These are phyloP conservation scores for Centaurea solstitialis DNA, from an alignment of 129 eudicot species.

Conservation along the genomic window DNA sequence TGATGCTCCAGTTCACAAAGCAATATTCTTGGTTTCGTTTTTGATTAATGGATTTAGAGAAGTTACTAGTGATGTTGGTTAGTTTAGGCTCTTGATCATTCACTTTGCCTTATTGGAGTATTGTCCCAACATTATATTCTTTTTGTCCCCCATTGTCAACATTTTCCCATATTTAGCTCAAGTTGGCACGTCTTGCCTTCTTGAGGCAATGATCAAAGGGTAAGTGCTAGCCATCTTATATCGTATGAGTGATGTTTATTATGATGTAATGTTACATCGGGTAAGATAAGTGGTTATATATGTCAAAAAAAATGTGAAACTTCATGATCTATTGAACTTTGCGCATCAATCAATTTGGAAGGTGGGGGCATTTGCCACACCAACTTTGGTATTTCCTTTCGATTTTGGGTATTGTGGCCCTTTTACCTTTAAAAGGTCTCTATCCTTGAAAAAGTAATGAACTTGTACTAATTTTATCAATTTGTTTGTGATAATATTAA, in stretches of 20 bases:
- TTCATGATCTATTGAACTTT: not conserved
- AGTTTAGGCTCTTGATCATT: not conserved
- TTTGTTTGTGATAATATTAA: not conserved
- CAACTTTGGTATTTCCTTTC: not conserved
- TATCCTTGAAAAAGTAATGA: not conserved
- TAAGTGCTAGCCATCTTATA: not conserved
- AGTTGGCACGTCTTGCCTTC: not conserved
- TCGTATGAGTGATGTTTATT: not conserved
- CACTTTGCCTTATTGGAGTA: not conserved
- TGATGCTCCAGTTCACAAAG: not conserved
- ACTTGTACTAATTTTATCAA: not conserved
- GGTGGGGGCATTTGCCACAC: not conserved
- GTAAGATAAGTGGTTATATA: not conserved
- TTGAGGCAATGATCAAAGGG: not conserved
- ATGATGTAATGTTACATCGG: not conserved
- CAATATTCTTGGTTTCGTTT: not conserved
- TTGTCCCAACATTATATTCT: not conserved
- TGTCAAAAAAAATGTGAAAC: not conserved
- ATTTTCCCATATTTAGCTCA: not conserved
- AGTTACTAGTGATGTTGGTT: not conserved
- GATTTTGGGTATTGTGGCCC: not conserved
- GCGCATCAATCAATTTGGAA: not conserved
- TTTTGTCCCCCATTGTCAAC: not conserved
- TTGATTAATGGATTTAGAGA: not conserved
- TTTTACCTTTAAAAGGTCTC: not conserved